A percentile compares a stretch with the other conserved stretches of the same genome.
These are phyloP conservation scores for Penicillium subrubescens DNA, from an alignment of 495 filamentous ascomycete species.

Conservation along the genomic window DNA sequence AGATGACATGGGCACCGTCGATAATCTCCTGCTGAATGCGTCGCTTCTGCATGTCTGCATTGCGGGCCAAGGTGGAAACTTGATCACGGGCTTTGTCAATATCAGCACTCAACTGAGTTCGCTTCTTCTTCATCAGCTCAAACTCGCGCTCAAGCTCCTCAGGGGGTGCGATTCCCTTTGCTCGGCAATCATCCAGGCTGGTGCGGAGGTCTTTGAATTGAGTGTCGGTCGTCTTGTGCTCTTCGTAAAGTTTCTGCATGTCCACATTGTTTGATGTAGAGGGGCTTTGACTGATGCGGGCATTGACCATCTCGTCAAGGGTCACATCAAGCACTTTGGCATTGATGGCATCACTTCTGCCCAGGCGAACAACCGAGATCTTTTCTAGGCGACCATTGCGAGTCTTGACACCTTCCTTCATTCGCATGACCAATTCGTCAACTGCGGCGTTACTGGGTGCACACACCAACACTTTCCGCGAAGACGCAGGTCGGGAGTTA, in stretches of 20 bases:
- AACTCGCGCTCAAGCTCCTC: constrained; percentile 75
- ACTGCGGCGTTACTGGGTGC: constrained; percentile 97
- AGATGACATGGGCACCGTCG: constrained; percentile 87
- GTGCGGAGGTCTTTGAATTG: constrained; percentile 66
- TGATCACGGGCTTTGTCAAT: constrained; percentile 86
- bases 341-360: constrained; percentile 91
- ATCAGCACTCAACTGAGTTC: constrained; percentile 70
- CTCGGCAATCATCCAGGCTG: constrained; percentile 69
- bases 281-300: constrained; percentile 55
- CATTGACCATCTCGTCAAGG: constrained; percentile 85
- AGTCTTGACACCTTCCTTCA: constrained; percentile 86
- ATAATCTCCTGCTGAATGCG: constrained; percentile 89
- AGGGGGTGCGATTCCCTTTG: constrained; percentile 58
- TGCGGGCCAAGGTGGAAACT: constrained; percentile 72
- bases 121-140: constrained; percentile 71
- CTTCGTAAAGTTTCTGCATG: constrained; percentile 76
- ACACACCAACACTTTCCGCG: constrained; percentile 90
- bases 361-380: constrained; percentile 85
- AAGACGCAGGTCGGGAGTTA: constrained; percentile 22
- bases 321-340: constrained; percentile 87
- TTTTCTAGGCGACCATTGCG: constrained; percentile 68
- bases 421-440: constrained; percentile 90
- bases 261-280: constrained; percentile 49
- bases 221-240: constrained; percentile 76
- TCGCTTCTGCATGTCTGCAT: constrained; percentile 82